Evolutionary conservation across 2,329 filamentous ascomycete genomes (phyloP).

Genomic region (Fusarium anthophilum): DNA sequence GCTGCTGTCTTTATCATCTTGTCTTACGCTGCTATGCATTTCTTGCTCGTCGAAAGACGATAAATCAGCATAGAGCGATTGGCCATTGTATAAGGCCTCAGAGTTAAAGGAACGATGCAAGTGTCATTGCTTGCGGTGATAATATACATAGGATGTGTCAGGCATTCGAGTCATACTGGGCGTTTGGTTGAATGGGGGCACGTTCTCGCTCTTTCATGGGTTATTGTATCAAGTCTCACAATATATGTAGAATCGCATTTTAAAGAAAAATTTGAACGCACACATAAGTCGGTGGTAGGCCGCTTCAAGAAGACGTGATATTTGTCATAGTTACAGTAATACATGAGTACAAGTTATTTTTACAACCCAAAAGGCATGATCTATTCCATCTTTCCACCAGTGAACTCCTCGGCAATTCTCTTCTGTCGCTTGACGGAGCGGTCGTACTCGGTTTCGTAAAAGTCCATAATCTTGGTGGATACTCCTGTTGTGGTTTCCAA

Average conservation of each 20-base stretch:
- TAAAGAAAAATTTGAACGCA: background rate
- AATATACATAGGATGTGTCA: background rate
- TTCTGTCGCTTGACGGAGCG: slow-evolving; percentile 63
- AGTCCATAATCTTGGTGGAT: slow-evolving; percentile 50
- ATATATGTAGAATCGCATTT: background rate
- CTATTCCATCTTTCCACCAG: slow-evolving; percentile 65
- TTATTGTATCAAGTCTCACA: slow-evolving; percentile 5
- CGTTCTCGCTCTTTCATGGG: background rate
- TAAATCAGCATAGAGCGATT: slow-evolving; percentile 44
- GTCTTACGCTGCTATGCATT: slow-evolving; percentile 92
- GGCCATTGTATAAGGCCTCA: background rate
- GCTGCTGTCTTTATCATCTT: slow-evolving; percentile 84
- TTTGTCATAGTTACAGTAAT: slow-evolving; percentile 34
- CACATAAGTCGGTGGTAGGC: background rate
- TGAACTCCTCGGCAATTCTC: slow-evolving; percentile 66
- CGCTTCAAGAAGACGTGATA: slow-evolving; percentile 18
- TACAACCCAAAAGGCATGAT: slow-evolving; percentile 32
- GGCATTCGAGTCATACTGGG: slow-evolving; percentile 12
- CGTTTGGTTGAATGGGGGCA: slow-evolving; percentile 25
- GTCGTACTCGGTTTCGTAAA: slow-evolving; percentile 51
- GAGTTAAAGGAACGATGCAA: background rate
- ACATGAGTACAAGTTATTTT: slow-evolving; percentile 41
- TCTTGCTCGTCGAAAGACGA: slow-evolving; percentile 86
- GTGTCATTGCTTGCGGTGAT: background rate
- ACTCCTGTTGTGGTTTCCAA: slow-evolving; percentile 49